These are phyloP conservation scores for Hanseniaspora opuntiae DNA, from an alignment of 805 yeast species.

Conservation along the genomic window DNA sequence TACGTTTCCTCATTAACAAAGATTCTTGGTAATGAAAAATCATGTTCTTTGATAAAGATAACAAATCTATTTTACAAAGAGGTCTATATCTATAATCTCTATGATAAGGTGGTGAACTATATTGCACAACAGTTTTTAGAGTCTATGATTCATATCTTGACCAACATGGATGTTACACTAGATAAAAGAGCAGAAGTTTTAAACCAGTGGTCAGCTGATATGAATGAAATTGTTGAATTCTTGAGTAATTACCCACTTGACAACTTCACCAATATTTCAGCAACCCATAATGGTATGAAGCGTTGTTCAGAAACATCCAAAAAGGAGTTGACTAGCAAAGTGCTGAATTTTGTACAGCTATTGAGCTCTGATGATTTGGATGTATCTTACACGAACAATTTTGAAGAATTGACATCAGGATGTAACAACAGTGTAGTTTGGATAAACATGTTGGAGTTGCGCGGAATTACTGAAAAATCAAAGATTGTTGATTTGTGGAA, in stretches of 20 bases:
- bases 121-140: slow-evolving; percentile 42
- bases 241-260: background rate
- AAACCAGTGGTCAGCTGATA: background rate
- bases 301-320: slow-evolving; percentile 4
- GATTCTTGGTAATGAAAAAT: slow-evolving; percentile 31
- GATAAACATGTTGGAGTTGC: slow-evolving; percentile 22
- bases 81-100: slow-evolving; percentile 54
- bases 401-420: slow-evolving; percentile 21
- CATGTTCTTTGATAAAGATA: slow-evolving; percentile 34
- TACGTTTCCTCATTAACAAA: slow-evolving; percentile 49
- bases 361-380: background rate
- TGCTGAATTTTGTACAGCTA: background rate
- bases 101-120: slow-evolving; percentile 63
- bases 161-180: slow-evolving; percentile 30
- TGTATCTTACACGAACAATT: slow-evolving; percentile 27
- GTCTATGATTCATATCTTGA: slow-evolving; percentile 41
- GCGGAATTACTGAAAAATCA: slow-evolving; percentile 15
- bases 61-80: slow-evolving; percentile 41
- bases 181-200: slow-evolving; percentile 5
- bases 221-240: background rate
- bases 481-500: slow-evolving; percentile 22
- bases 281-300: slow-evolving; percentile 6
- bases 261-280: slow-evolving; percentile 2
- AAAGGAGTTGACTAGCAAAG: background rate
- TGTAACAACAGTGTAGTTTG: slow-evolving; percentile 22